phyloP scores from a whole-genome alignment of 495 filamentous ascomycete species.

The Podospora sp. region DNA sequence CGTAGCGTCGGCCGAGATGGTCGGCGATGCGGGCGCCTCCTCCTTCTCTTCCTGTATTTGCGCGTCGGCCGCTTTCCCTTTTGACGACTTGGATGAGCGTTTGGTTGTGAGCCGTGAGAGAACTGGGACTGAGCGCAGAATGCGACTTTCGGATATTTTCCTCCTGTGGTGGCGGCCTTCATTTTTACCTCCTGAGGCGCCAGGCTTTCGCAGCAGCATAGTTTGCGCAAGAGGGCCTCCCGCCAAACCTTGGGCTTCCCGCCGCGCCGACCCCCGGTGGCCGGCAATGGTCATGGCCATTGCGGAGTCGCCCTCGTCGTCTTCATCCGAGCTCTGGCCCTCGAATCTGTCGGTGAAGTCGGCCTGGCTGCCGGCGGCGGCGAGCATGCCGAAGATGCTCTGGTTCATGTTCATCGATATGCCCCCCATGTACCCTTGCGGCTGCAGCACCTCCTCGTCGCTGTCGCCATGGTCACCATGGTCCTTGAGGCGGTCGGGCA shows the following conservation, averaged over 20 bases:
- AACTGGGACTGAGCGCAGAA: slow-evolving; percentile 61
- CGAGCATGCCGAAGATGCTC: slow-evolving; percentile 91
- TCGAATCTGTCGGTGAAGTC: slow-evolving; percentile 83
- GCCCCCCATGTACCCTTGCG: slow-evolving; percentile 53
- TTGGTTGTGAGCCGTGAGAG: slow-evolving; percentile 43
- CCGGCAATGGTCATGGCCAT: slow-evolving; percentile 39
- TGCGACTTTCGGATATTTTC: slow-evolving; percentile 61
- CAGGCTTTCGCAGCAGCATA: slow-evolving; percentile 35
- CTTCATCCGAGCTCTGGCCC: slow-evolving; percentile 77
- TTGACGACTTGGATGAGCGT: slow-evolving; percentile 38
- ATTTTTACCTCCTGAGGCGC: slow-evolving; percentile 27
- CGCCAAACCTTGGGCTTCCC: slow-evolving; percentile 15
- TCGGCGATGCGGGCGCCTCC: not conserved
- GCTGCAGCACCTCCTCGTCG: slow-evolving; percentile 73
- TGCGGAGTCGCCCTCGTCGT: slow-evolving; percentile 39
- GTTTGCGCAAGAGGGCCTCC: slow-evolving; percentile 41
- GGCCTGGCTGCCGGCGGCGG: slow-evolving; percentile 79
- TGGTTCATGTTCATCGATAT: slow-evolving; percentile 82
- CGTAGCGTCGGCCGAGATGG: slow-evolving; percentile 10
- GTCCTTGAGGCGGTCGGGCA: slow-evolving; percentile 77
- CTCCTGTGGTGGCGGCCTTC: slow-evolving; percentile 57
- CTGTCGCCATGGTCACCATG: slow-evolving; percentile 61
- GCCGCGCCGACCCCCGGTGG: slow-evolving; percentile 16
- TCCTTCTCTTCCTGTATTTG: slow-evolving; percentile 29
- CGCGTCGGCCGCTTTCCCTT: slow-evolving; percentile 29